Evolutionary conservation across 495 filamentous ascomycete species (phyloP), one percentile per base, ranked within the genome.

Genomic region (Hypoxylon intermedium): DNA sequence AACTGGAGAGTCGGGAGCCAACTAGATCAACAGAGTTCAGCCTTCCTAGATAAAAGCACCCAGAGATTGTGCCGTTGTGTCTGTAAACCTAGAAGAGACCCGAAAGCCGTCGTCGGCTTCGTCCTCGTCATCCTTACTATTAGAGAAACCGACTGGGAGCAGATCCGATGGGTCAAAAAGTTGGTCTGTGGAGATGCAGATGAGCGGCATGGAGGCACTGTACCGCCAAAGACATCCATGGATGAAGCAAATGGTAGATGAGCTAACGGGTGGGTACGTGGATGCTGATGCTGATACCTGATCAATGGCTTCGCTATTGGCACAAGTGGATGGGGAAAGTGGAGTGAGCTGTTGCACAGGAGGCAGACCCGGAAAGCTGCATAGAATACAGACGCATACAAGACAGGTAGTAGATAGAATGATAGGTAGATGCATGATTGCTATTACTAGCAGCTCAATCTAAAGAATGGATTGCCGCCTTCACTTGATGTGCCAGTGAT

Each of bases 121-220:
- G 60, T 63, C 16, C 58, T 86, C 13, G 53, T 72, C 19, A 72
- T 88, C 12, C 58, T 83, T n/a, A 75, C 70, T 26, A 85, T 88
- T 20, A 77, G 77, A 68, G 70, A 82, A 63, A 73, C 75, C 0
- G 71, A 66, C 33, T 85, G 81, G 84, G 74, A 82, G 12, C 77
- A 85, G 55, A 67, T 88, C 28, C 64, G 72, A 20, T 77, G 56
- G 55, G 59, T 63, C 2, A 76, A 63, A 54, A 42, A 40, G n/a
- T 52, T 67, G 36, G 50, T 71, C 23, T 67, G 66, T 37, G 66
- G 56, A 18, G 52, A 53, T 20, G 49, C 42, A 11, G 52, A 52
- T 20, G 45, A 53, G 38, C 24, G 21, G 7, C 24, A 38, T 41
- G 31, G 20, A 38, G 21, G 9, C 16, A 41, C 28, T 43, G 11